Percentiles rank a stretch among this genome's conserved stretches.
phyloP scores from a whole-genome alignment of 1,284 basidiomycete species.

The Leccinum insolens region DNA sequence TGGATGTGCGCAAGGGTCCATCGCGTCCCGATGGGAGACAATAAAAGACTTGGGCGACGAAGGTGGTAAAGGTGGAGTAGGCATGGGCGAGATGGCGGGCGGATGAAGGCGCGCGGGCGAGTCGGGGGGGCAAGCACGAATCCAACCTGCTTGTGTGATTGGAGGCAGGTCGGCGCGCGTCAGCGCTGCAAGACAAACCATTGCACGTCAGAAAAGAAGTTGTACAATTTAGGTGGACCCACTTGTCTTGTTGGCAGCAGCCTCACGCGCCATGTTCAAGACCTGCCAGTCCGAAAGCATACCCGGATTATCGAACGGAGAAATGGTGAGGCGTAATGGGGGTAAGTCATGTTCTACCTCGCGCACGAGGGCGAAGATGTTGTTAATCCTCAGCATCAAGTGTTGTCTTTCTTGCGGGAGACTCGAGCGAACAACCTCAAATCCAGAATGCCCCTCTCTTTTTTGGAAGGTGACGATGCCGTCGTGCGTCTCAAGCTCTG shows the following conservation, averaged over 20 bases:
- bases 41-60: conserved; percentile 51
- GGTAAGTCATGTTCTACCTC: conserved; percentile 32
- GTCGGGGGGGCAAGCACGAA: conserved; percentile 24
- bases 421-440: conserved; percentile 20
- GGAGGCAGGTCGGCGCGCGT: conserved; percentile 28
- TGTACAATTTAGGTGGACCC: conserved; percentile 9
- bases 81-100: not conserved
- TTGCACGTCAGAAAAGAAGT: not conserved
- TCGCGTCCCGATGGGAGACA: conserved; percentile 49
- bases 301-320: conserved; percentile 34
- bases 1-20: conserved; percentile 68
- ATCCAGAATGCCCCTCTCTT: not conserved
- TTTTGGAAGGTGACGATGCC: conserved; percentile 21
- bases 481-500: conserved; percentile 37
- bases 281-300: conserved; percentile 33
- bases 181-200: conserved; percentile 18
- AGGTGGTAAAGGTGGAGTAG: not conserved
- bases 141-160: conserved; percentile 26
- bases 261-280: conserved; percentile 25
- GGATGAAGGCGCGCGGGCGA: conserved; percentile 24
- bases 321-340: conserved; percentile 33
- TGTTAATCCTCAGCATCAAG: conserved; percentile 3
- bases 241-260: conserved; percentile 34
- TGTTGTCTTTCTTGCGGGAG: not conserved
- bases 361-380: conserved; percentile 21